phyloP scores from a whole-genome alignment of 2,329 filamentous ascomycete genomes.

The Exophiala lecanii-corni region DNA sequence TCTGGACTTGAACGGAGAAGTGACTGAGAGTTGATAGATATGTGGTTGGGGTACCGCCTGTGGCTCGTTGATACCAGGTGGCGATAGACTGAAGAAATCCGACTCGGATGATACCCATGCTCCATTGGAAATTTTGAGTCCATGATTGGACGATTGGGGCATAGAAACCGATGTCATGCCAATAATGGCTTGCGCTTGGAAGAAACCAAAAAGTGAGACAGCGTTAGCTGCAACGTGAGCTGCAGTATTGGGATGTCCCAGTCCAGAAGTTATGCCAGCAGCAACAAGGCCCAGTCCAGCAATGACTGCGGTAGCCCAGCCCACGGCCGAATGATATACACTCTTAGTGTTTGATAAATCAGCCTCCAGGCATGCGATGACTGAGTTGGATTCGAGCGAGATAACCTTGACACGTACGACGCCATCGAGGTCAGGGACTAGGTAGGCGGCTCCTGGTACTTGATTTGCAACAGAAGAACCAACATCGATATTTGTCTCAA shows the following conservation, averaged over 20 bases:
- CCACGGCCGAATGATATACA: slow-evolving; percentile 80
- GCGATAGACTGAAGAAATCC: slow-evolving; percentile 83
- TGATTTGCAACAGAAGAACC: slow-evolving; percentile 52
- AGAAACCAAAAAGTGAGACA: slow-evolving; percentile 88
- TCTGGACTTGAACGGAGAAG: slow-evolving; percentile 80
- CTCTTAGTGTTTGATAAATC: slow-evolving; percentile 87
- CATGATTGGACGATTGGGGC: slow-evolving; percentile 86
- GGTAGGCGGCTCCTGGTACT: slow-evolving; percentile 82
- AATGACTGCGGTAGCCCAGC: slow-evolving; percentile 84
- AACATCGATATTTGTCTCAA: slow-evolving; percentile 66
- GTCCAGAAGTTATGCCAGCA: slow-evolving; percentile 81
- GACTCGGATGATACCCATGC: slow-evolving; percentile 88
- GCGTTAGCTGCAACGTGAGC: slow-evolving; percentile 92
- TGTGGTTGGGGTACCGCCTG: slow-evolving; percentile 76
- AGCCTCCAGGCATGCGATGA: slow-evolving; percentile 82
- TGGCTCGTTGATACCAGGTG: slow-evolving; percentile 94
- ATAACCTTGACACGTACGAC: slow-evolving; percentile 79
- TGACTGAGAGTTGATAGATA: slow-evolving; percentile 69
- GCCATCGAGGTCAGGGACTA: slow-evolving; percentile 85
- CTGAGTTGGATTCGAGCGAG: slow-evolving; percentile 56
- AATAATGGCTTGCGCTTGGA: slow-evolving; percentile 89
- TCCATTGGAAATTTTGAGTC: slow-evolving; percentile 98
- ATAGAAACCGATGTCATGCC: slow-evolving; percentile 76
- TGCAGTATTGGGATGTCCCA: slow-evolving; percentile 89
- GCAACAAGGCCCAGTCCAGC: slow-evolving; percentile 77